Evolutionary conservation across 345 rosid species (phyloP).

Genomic region (Cochlearia excelsa): DNA sequence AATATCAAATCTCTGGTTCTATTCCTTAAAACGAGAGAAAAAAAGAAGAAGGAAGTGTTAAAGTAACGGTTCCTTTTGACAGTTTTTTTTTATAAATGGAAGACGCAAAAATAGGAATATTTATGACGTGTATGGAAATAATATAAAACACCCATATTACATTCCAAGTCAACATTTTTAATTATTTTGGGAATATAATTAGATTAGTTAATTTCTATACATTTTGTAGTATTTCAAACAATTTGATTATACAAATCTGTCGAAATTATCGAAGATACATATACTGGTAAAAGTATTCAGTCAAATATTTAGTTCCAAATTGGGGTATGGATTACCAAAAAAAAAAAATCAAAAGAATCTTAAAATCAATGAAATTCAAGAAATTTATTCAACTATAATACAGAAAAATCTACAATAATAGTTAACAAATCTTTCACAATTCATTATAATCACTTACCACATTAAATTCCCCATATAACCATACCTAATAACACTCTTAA

Average conservation of each 20-base stretch:
- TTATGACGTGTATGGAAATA: not conserved
- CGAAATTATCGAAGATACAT: no score
- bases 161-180: not conserved
- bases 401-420: not conserved
- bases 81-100: constrained; percentile 26
- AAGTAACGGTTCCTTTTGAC: constrained; percentile 36
- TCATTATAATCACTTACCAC: not conserved
- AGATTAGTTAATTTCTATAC: not conserved
- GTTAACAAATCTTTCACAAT: not conserved
- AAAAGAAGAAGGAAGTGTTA: constrained; percentile 17
- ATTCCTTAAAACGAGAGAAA: constrained; percentile 13
- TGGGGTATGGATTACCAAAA: no score
- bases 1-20: not conserved
- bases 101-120: not conserved
- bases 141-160: not conserved
- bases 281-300: no score
- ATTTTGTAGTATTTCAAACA: not conserved
- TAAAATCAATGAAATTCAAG: not conserved
- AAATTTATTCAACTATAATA: not conserved
- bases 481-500: no score
- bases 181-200: not conserved
- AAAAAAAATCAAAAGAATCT: no score
- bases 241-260: no score
- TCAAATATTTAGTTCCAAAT: no score
- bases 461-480: not conserved